Conservation (phyloP, 2,329 filamentous ascomycete species). For the Aspergillus alliaceus region DNA sequence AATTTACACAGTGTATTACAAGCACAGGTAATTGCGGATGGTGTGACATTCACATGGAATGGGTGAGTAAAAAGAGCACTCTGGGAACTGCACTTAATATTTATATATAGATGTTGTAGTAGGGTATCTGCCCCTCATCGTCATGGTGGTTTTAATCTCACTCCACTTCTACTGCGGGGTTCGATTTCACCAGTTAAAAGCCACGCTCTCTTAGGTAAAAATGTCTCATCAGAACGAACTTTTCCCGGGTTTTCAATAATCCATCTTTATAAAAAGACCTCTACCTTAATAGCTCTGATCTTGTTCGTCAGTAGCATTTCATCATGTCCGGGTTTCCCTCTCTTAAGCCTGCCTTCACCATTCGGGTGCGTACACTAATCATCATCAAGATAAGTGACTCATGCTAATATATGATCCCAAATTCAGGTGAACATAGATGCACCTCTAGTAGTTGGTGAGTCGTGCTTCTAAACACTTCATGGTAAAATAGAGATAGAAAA, state of each 20-base stretch:
- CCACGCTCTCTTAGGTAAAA: slow-evolving; percentile 12
- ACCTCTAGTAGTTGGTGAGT: slow-evolving; percentile 32
- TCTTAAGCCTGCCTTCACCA: slow-evolving; percentile 42
- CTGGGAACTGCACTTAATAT: too few relatives aligned
- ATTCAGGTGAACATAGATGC: slow-evolving; percentile 34
- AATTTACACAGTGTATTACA: neutral
- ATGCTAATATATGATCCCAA: neutral
- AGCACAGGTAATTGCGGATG: neutral
- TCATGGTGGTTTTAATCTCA: too few relatives aligned
- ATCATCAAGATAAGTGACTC: neutral
- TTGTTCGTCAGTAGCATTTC: slow-evolving; percentile 15
- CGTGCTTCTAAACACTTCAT: neutral
- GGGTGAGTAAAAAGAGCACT: neutral
- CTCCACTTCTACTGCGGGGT: neutral
- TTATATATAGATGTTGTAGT: neutral
- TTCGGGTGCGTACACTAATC: slow-evolving; percentile 27
- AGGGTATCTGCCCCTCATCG: neutral
- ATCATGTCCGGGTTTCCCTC: slow-evolving; percentile 39
- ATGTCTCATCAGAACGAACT: too few relatives aligned
- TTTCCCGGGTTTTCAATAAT: neutral
- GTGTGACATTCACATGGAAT: neutral
- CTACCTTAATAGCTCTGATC: neutral
- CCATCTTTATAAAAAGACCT: neutral
- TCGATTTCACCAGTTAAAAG: neutral
- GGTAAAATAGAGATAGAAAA: neutral